These are phyloP conservation scores for Chlorella sp. DNA, from an alignment of 139 green algal species.

Conservation along the genomic window DNA sequence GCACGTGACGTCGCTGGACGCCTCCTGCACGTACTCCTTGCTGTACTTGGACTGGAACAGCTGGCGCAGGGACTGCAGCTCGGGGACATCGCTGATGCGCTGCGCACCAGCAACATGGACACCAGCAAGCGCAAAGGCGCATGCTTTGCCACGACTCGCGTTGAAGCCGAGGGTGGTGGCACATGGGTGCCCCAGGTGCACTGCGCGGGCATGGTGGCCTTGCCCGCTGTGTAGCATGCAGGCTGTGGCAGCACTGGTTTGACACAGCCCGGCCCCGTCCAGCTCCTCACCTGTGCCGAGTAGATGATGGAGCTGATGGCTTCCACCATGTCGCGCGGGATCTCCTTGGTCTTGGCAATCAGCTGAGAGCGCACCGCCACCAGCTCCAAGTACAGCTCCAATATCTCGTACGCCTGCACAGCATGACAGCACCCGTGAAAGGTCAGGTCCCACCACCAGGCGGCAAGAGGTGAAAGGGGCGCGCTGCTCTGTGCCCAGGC, in stretches of 20 bases:
- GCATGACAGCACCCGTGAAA: no score
- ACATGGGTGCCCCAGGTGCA: not conserved
- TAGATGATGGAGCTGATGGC: conserved; percentile 54
- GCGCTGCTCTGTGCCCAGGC: no score
- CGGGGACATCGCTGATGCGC: conserved; percentile 49
- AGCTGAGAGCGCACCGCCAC: conserved; percentile 68
- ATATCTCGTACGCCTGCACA: conserved; percentile 71
- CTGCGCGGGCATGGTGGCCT: not conserved
- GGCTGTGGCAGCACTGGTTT: not conserved
- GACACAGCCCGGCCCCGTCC: not conserved
- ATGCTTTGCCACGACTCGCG: not conserved
- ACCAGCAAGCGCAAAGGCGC: not conserved
- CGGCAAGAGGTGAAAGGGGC: no score
- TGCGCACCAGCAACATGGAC: not conserved
- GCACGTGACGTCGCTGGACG: conserved; percentile 13
- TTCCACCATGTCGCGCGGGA: conserved; percentile 72
- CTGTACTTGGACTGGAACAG: conserved; percentile 64
- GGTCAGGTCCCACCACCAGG: no score
- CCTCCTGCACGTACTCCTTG: conserved; percentile 30
- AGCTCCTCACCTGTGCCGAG: conserved; percentile 27
- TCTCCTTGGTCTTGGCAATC: conserved; percentile 65
- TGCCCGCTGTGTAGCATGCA: not conserved
- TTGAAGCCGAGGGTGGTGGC: no score
- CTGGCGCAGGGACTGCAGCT: conserved; percentile 48
- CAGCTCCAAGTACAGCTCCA: conserved; percentile 91